Conservation (phyloP, 73 alveolate genomes). For the Paramecium bursaria region DNA sequence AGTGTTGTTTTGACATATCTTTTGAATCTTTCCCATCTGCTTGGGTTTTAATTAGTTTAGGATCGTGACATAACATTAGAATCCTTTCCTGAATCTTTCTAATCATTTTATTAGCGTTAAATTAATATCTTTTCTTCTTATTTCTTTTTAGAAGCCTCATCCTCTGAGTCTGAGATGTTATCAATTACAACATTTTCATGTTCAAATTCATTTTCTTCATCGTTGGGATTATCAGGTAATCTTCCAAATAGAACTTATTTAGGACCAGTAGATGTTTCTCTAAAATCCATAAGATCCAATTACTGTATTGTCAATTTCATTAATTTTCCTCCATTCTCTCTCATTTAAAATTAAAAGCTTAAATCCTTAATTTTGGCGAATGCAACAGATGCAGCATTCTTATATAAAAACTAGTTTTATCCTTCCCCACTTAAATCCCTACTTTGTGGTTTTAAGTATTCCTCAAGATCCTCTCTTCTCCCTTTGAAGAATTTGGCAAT, state of each 20-base stretch:
- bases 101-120: too few relatives aligned
- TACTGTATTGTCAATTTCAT: slow-evolving; percentile 12
- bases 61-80: too few relatives aligned
- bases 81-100: too few relatives aligned
- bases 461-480: slow-evolving; percentile 46
- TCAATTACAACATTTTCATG: too few relatives aligned
- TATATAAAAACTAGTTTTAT: too few relatives aligned
- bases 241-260: slow-evolving; percentile 7
- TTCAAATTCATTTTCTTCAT: slow-evolving; percentile 14
- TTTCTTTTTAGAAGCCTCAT: too few relatives aligned
- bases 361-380: slow-evolving; percentile 9
- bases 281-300: slow-evolving; percentile 33
- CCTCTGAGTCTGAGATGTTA: too few relatives aligned
- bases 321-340: slow-evolving; percentile 54
- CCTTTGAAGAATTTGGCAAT: slow-evolving; percentile 56
- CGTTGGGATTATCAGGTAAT: not conserved
- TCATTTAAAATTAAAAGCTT: slow-evolving; percentile 39
- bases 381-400: slow-evolving; percentile 53
- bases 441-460: too few relatives aligned
- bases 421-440: too few relatives aligned
- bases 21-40: slow-evolving; percentile 2
- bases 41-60: too few relatives aligned
- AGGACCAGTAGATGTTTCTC: slow-evolving; percentile 17
- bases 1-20: not conserved
- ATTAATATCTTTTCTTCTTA: too few relatives aligned